Base-by-base conservation (phyloP, 345 rosid species). In the Eucalyptus sideroxylon region DNA sequence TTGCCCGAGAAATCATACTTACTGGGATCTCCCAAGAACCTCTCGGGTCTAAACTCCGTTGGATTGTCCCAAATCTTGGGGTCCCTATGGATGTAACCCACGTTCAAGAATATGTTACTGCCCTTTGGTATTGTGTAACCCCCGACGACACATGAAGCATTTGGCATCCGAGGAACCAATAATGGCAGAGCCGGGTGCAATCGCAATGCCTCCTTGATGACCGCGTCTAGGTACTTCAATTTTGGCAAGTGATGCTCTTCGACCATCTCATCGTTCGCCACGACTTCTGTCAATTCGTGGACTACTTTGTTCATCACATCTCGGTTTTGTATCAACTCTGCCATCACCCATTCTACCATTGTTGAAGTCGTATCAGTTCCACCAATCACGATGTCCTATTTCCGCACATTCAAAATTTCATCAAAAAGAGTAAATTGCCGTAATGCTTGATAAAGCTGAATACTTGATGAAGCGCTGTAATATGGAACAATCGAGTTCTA, bases 331-430 rank as follows among this genome's bases (percentile, higher is more conserved):
- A 93, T 51, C 7, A 95, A 56, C 88, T 92, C 93, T 2, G 96
- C 88, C 95, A 95, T 93, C 26, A 91, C 90, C 91, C 94, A 95
- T 53, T 94, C 97, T 0, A 93, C 50, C 87, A 89, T 90, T 7
- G 95, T 94, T 6, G 93, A 82, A 13, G 95, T 90, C 3, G 95
- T 92, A 67, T 89, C 90, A 3, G 85, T 85, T 10, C 90, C 86
- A 7, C 86, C 90, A 26, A 86, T 72, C 65, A 89, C 10, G 8
- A 89, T 65, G 42, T 89, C 90, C 90, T 89, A 81, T 85, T 85
- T 45, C 44, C 44, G 11, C 44, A 69, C 21, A 69, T 69, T 69
- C 42, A 4, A 69, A 62, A 27, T 87, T 50, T 65, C 89, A 65
- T 45, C 44, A 31, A 21, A 34, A 17, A 69, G 24, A 34, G 42